Base-by-base conservation (phyloP, 2,329 filamentous ascomycete species). In the Bretziella fagacearum region DNA sequence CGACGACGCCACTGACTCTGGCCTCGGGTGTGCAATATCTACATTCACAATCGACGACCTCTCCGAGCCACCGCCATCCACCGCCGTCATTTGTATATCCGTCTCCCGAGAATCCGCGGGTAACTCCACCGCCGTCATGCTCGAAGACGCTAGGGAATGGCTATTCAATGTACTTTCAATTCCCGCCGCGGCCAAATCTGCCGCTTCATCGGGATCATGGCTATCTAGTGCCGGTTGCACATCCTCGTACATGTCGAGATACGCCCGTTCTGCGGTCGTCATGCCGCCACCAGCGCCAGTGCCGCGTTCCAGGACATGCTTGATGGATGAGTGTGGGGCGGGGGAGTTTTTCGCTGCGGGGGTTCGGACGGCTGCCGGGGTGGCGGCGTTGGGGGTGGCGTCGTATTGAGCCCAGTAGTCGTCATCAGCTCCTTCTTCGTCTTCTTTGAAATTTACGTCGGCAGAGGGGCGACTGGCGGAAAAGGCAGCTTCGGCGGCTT, bases 221-320 rank as follows among this genome's bases (percentile, higher is more conserved):
- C 75, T 76, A 60, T 89, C 84, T 68, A 89, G 76, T 26, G 82
- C 82, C 2, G 83, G 81, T 58, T 89, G 83, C 6, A 89, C 81
- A 52, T 74, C 68, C 55, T 81, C 78, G 59, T 91, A 89, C 57
- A 80, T 77, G 15, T 79, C 74, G 59, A 76, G 89, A 60, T 89
- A 89, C 36, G 77, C 77, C 40, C 80, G 74, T 52, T 87, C 82
- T 17, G 67, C 66, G 6, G 66, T 64, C 7, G 61, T 52, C 30
- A 51, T 53, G 32, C 17, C 44, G 18, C n/a, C 26, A 23, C 10
- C 11, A 15, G 35, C 8, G 29, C 26, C 20, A n/a, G n/a, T 36
- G 17, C 13, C n/a, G 10, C 30, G 32, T n/a, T 48, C 26, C n/a
- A 45, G n/a, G 2, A 35, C 17, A 27, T 39, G 40, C 3, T 36